These are phyloP conservation scores for Neurospora sp. DNA, from an alignment of 495 filamentous ascomycete species.

Conservation along the genomic window DNA sequence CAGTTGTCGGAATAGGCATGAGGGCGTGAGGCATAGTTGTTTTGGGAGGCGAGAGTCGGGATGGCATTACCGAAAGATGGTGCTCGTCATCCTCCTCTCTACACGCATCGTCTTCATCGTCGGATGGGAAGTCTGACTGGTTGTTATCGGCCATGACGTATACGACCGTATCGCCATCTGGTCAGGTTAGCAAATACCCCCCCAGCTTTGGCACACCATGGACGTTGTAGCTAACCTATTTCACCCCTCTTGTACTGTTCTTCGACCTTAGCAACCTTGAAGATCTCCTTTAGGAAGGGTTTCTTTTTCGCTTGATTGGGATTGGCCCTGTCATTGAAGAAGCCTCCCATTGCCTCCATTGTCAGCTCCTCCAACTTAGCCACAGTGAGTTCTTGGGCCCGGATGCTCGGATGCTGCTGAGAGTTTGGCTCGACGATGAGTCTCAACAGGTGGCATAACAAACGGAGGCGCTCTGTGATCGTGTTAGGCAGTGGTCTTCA, in stretches of 20 bases:
- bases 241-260: slow-evolving; percentile 50
- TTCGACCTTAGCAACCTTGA: slow-evolving; percentile 53
- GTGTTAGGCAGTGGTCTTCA: background rate
- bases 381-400: slow-evolving; percentile 29
- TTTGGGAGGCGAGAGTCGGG: slow-evolving; percentile 17
- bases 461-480: slow-evolving; percentile 45
- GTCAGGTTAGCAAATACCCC: slow-evolving; percentile 3
- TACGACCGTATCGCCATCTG: slow-evolving; percentile 30
- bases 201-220: background rate
- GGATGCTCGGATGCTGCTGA: slow-evolving; percentile 28
- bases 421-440: slow-evolving; percentile 37
- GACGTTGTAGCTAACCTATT: slow-evolving; percentile 40
- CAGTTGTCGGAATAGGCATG: slow-evolving; percentile 17
- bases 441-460: slow-evolving; percentile 55
- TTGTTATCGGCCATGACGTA: slow-evolving; percentile 30
- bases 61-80: slow-evolving; percentile 5
- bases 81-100: slow-evolving; percentile 17
- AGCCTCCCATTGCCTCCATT: slow-evolving; percentile 34
- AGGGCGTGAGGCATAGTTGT: slow-evolving; percentile 15
- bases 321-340: slow-evolving; percentile 34
- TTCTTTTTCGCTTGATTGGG: slow-evolving; percentile 33
- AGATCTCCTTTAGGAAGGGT: slow-evolving; percentile 51
- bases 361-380: slow-evolving; percentile 36
- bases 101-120: slow-evolving; percentile 21
- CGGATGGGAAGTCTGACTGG: slow-evolving; percentile 18